Base-by-base conservation (phyloP, 2,329 filamentous ascomycete species). In the Fusarium pseudograminearum region DNA sequence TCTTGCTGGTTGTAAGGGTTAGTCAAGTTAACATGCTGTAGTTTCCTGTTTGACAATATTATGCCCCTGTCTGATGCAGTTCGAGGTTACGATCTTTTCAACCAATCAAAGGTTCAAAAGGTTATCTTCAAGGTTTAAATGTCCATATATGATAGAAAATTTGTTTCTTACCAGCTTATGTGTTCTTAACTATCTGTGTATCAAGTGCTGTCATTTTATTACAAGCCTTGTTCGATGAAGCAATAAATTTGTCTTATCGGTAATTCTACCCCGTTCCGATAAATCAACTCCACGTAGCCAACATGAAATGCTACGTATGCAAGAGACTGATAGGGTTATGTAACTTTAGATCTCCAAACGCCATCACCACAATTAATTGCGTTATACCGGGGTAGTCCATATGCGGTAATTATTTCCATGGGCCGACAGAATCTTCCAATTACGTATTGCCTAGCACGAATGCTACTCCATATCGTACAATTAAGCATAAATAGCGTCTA, bases 11-110 rank as follows among this genome's bases (percentile, higher is more conserved):
- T 8, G 9, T 8, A 6, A 5, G 38, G n/a, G 10, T 4, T 40
- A 20, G n/a, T 20, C 11, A 40, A 22, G 12, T 12, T 40, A 40
- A 40, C 12, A 20, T 40, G 11, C 3, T 20, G n/a, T 8, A 91
- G 91, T 54, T 93, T 93, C 80, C 92, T 93, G 89, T 89, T 90
- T 42, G 89, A 93, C 61, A 89, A 91, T 70, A 86, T 92, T 65
- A 91, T 93, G 88, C 90, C 90, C 2, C 80, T 93, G 22, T 84
- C 84, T 3, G 82, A 90, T 46, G 91, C 90, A 1, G 85, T 87
- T 4, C 85, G 90, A 73, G 91, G 88, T 28, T 93, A 93, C 74
- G 86, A 90, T 8, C 79, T 92, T 14, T 93, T 93, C 75, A 88
- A 93, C 75, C 85, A 89, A 63, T 91, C 90, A 86, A 87, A 90